Conservation (phyloP, 768 basidiomycete species). For the Suillus brevipes region DNA sequence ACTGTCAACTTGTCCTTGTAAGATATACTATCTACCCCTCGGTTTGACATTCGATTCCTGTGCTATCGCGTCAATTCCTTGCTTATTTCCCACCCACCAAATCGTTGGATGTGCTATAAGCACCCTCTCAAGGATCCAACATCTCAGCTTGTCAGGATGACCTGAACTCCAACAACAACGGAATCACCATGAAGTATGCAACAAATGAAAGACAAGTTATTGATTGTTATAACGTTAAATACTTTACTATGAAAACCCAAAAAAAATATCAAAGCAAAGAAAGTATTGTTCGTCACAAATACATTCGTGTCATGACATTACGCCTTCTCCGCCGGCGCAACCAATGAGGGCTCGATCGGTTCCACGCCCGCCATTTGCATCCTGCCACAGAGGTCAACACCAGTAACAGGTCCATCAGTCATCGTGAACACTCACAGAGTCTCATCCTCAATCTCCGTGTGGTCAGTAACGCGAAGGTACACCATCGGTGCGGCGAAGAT, state of each 20-base stretch:
- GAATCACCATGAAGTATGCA: background rate
- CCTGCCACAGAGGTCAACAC: background rate
- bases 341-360: conserved; percentile 3
- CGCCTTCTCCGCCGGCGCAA: background rate
- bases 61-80: background rate
- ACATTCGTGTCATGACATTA: background rate
- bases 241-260: background rate
- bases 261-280: background rate
- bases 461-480: conserved; percentile 63
- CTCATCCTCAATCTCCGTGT: conserved; percentile 53
- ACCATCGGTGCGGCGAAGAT: conserved; percentile 74
- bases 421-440: conserved; percentile 40
- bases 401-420: background rate
- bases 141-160: background rate
- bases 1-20: background rate
- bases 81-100: background rate
- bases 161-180: background rate
- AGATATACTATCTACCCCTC: background rate
- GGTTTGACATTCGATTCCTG: background rate
- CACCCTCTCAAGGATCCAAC: too few relatives aligned
- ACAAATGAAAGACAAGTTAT: background rate
- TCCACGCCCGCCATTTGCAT: conserved; percentile 9
- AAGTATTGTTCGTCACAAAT: background rate
- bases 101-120: too few relatives aligned
- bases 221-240: background rate